phyloP scores from a whole-genome alignment of 345 rosid species.

The Dipteronia sinensis region DNA sequence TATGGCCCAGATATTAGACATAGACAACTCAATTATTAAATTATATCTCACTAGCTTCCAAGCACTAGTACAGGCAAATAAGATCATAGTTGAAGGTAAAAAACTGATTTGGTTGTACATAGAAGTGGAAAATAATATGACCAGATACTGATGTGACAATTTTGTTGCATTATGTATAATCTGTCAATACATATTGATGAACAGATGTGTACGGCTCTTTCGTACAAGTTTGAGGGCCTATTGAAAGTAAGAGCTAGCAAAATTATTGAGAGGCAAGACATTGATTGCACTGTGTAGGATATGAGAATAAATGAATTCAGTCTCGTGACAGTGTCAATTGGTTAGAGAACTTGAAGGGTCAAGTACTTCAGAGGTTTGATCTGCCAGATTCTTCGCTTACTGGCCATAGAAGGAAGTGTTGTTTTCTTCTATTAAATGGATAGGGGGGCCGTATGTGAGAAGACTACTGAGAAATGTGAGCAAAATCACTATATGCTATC shows the following conservation, averaged over 20 bases:
- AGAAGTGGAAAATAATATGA: slow-evolving; percentile 9
- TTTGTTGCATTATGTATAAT: slow-evolving; percentile 8
- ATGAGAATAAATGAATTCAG: slow-evolving; percentile 7
- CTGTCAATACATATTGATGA: slow-evolving; percentile 11
- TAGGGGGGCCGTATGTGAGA: background rate
- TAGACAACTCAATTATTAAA: slow-evolving; percentile 40
- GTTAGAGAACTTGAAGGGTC: slow-evolving; percentile 14
- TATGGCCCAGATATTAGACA: slow-evolving; percentile 38
- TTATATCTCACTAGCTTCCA: slow-evolving; percentile 22
- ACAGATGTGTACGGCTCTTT: background rate
- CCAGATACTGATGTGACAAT: slow-evolving; percentile 7
- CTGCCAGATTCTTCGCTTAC: slow-evolving; percentile 18
- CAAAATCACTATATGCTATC: background rate
- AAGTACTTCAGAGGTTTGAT: slow-evolving; percentile 23
- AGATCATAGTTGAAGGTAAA: slow-evolving; percentile 15
- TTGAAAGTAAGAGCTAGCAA: slow-evolving; percentile 15
- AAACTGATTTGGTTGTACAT: background rate
- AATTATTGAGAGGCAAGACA: slow-evolving; percentile 32
- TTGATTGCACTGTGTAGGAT: slow-evolving; percentile 9
- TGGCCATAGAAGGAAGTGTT: slow-evolving; percentile 12
- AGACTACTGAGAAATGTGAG: slow-evolving; percentile 5
- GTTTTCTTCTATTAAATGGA: slow-evolving; percentile 17
- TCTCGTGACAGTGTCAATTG: slow-evolving; percentile 34
- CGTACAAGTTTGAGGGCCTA: slow-evolving; percentile 26
- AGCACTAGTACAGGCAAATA: slow-evolving; percentile 10